These are phyloP conservation scores for Pseudogymnoascus sp. DNA, from an alignment of 2,329 filamentous ascomycete genomes.

Conservation along the genomic window DNA sequence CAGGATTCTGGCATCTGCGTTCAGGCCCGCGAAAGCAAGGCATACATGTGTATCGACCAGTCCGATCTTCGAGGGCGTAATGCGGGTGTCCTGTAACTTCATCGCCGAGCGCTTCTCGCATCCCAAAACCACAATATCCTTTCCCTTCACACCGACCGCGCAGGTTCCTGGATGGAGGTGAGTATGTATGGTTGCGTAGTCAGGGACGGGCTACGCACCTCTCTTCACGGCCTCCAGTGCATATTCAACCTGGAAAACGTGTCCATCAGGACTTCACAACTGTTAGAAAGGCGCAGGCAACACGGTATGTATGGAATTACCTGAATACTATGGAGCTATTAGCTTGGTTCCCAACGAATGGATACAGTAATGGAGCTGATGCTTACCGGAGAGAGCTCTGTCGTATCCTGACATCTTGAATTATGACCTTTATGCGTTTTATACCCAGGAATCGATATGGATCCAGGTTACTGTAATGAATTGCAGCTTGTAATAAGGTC, in stretches of 20 bases:
- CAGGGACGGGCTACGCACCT: slow-evolving; percentile 49
- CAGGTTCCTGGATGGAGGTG: slow-evolving; percentile 66
- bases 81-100: slow-evolving; percentile 98
- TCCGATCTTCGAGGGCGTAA: slow-evolving; percentile 97
- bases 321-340: slow-evolving; percentile 65
- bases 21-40: slow-evolving; percentile 92
- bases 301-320: slow-evolving; percentile 36
- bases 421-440: background rate
- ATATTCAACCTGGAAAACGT: slow-evolving; percentile 99
- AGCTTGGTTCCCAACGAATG: slow-evolving; percentile 37
- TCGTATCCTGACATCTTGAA: slow-evolving; percentile 87
- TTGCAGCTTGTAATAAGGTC: slow-evolving; percentile 12
- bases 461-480: slow-evolving; percentile 14
- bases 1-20: slow-evolving; percentile 94
- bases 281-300: slow-evolving; percentile 36
- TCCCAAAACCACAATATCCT: slow-evolving; percentile 88
- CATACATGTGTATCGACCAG: slow-evolving; percentile 93
- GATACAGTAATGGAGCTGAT: slow-evolving; percentile 25
- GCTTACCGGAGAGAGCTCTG: slow-evolving; percentile 93
- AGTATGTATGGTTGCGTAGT: background rate
- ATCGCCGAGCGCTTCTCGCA: slow-evolving; percentile 99
- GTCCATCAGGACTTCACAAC: slow-evolving; percentile 80
- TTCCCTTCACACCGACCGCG: slow-evolving; percentile 93
- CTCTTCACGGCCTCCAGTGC: slow-evolving; percentile 96
- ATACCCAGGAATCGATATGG: background rate